Evolutionary conservation across 495 filamentous ascomycete genomes (phyloP).

Genomic region (Aspergillus ostianus): DNA sequence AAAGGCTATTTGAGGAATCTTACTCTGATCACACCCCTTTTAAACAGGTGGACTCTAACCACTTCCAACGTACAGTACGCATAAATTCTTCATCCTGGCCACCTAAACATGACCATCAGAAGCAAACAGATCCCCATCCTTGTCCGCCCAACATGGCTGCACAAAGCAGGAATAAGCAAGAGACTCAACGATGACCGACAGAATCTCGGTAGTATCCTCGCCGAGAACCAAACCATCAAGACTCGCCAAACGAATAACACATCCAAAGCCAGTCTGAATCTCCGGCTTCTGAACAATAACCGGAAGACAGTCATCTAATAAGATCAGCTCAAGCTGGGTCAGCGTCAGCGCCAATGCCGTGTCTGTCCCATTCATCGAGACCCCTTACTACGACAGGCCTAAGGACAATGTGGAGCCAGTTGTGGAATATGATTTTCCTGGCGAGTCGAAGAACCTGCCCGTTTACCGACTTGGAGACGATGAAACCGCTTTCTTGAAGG

Average conservation of each 20-base stretch:
- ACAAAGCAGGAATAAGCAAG: constrained; percentile 6
- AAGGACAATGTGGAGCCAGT: background rate
- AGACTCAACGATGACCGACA: constrained; percentile 6
- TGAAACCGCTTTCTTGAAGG: no score
- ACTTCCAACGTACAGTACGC: no score
- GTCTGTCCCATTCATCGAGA: constrained; percentile 4
- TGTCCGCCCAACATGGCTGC: constrained; percentile 8
- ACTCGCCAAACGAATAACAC: constrained; percentile 4
- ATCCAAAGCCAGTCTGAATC: background rate
- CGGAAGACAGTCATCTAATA: constrained; percentile 3
- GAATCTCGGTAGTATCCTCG: constrained; percentile 4
- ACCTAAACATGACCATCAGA: constrained; percentile 6
- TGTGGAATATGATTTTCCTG: constrained; percentile 5
- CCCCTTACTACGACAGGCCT: background rate
- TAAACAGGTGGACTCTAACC: no score
- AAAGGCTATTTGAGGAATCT: no score
- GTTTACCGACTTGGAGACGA: constrained; percentile 4
- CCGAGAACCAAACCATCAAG: constrained; percentile 2
- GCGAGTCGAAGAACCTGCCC: background rate
- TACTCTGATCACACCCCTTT: no score
- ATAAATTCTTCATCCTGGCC: no score
- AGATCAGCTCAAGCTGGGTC: background rate
- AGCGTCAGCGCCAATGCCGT: background rate
- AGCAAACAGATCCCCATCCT: constrained; percentile 5
- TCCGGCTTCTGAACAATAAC: constrained; percentile 5